These are phyloP conservation scores for Xylaria sp. DNA, from an alignment of 2,329 filamentous ascomycete genomes.

Conservation along the genomic window DNA sequence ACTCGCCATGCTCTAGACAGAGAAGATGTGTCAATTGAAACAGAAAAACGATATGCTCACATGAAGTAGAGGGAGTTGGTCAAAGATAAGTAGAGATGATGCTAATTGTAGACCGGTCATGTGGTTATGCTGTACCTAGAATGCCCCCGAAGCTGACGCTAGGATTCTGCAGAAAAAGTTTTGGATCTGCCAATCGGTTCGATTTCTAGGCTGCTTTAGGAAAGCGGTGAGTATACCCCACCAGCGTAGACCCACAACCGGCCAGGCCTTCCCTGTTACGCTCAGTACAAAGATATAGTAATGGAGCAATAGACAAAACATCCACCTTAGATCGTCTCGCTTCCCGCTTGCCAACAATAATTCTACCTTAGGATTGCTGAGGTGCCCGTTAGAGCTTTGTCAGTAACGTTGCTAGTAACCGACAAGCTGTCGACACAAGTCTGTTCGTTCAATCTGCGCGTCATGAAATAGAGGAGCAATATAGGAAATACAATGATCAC, in stretches of 20 bases:
- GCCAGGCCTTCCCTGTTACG: no score
- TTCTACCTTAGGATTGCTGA: not conserved
- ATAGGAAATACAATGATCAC: not conserved
- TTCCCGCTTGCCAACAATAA: not conserved
- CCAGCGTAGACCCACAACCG: no score
- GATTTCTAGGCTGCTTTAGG: constrained; percentile 28
- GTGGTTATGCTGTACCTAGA: not conserved
- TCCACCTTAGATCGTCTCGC: not conserved
- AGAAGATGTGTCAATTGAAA: not conserved
- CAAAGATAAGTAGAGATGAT: not conserved
- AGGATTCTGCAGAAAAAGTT: constrained; percentile 34
- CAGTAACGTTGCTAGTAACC: not conserved
- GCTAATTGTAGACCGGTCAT: not conserved
- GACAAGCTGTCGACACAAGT: not conserved
- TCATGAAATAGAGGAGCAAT: not conserved
- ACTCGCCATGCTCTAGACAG: constrained; percentile 51
- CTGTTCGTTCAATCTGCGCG: not conserved
- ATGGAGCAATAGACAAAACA: not conserved
- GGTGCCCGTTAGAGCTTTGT: not conserved
- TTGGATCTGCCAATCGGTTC: constrained; percentile 42
- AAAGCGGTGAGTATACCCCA: constrained; percentile 45
- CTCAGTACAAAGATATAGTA: no score
- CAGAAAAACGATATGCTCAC: not conserved
- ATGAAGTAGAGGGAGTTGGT: not conserved
- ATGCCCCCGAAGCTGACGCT: constrained; percentile 4